Percentiles rank a stretch among this genome's conserved stretches.
These are phyloP conservation scores for Ascochyta fabae DNA, from an alignment of 2,329 filamentous ascomycete genomes.

Conservation along the genomic window DNA sequence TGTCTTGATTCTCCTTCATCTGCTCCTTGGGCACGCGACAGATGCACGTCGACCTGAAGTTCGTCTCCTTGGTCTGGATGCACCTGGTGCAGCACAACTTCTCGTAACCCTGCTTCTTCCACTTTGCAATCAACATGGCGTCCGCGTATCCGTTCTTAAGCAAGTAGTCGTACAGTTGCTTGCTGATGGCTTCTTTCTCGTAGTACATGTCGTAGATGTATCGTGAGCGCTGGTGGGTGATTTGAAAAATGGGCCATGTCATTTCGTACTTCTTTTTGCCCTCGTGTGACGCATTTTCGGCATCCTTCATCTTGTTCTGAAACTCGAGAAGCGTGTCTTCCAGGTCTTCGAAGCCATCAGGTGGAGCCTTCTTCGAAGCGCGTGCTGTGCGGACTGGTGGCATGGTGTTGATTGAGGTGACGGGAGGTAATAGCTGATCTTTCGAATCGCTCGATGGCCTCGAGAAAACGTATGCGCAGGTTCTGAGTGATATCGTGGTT, in stretches of 20 bases:
- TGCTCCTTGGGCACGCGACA: conserved; percentile 91
- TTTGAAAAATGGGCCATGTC: conserved; percentile 97
- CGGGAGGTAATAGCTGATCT: not conserved
- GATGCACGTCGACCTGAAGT: conserved; percentile 97
- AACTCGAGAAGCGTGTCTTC: conserved; percentile 87
- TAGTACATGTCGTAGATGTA: conserved; percentile 99
- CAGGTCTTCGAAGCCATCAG: conserved; percentile 86
- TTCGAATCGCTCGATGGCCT: not conserved
- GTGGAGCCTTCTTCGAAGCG: conserved; percentile 80
- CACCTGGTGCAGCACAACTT: conserved; percentile 97
- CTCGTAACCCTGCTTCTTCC: conserved; percentile 99
- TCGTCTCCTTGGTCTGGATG: conserved; percentile 99
- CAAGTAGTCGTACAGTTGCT: conserved; percentile 91
- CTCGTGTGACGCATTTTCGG: conserved; percentile 83
- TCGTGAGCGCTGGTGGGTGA: conserved; percentile 86
- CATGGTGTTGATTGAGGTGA: conserved; percentile 58
- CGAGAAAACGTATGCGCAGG: not conserved
- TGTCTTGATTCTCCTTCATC: conserved; percentile 86
- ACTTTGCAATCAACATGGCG: conserved; percentile 94
- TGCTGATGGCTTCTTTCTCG: conserved; percentile 93
- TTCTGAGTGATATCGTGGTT: not conserved
- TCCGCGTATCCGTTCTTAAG: conserved; percentile 97
- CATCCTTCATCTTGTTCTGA: conserved; percentile 91
- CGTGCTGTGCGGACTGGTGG: conserved; percentile 74
- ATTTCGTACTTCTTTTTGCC: conserved; percentile 88